Base-by-base conservation (phyloP, 2,329 filamentous ascomycete species). In the Alternaria viburni region DNA sequence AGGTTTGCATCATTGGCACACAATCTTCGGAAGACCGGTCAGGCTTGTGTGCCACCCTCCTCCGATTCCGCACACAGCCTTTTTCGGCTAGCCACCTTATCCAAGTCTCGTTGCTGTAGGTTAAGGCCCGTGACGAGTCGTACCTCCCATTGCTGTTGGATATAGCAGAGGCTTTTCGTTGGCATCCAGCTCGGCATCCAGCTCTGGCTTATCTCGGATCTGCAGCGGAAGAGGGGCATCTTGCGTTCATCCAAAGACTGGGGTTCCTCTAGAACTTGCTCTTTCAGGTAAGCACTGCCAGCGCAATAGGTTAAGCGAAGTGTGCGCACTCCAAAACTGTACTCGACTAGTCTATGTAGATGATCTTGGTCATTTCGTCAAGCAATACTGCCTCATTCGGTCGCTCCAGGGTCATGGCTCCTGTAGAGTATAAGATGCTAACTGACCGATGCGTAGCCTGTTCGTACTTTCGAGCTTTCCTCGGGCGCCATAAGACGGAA, bases 251-350 rank as follows among this genome's bases (percentile, higher is more conserved):
- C 19, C 12, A 43, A 45, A 32, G 28, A 41, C 32, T 56, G 41
- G 50, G 54, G 19, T 51, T n/a, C 26, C 45, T 49, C 26, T 52
- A 17, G 36, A 55, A 57, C 7, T 55, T 66, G 32, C 62, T 64
- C 32, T 44, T 64, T 56, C 57, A 66, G 70, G 70, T 73, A 71
- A 71, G 69, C 61, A 69, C 15, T 25, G 19, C 52, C 58, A 57
- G 32, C 43, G 15, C 44, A 41, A 44, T 32, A 52, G n/a, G 23
- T 15, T 68, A 72, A 70, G 64, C 63, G 61, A 69, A 57, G 51
- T 45, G 49, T 59, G 61, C 45, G 19, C 43, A 50, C 41, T 58
- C 54, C 49, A 59, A 13, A 36, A 21, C 61, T 21, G 59, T 50
- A 26, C n/a, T 36, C 49, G 23, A 43, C 28, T 51, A 52, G 45